These are phyloP conservation scores for Sclerotinia glacialis DNA, from an alignment of 2,329 filamentous ascomycete species.

Conservation along the genomic window DNA sequence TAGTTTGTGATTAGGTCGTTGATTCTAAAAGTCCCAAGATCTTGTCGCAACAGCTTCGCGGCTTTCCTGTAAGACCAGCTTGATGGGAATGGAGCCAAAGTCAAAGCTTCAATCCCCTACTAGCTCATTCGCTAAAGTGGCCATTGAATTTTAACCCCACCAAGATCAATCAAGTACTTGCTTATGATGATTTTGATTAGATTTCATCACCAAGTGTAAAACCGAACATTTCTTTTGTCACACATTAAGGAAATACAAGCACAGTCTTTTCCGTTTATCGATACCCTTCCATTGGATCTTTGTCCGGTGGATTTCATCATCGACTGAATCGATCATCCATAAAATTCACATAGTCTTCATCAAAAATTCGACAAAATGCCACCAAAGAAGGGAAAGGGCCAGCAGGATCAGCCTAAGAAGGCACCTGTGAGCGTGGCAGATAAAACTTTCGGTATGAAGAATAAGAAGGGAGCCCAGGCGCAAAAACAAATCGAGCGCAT, in stretches of 20 bases:
- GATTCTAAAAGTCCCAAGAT: slow-evolving; percentile 1
- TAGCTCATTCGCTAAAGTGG: slow-evolving; percentile 30
- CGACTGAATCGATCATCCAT: background rate
- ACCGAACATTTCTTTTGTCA: slow-evolving; percentile 5
- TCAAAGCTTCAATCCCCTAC: slow-evolving; percentile 18
- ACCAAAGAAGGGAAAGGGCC: slow-evolving; percentile 60
- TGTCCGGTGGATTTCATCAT: background rate
- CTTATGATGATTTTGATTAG: slow-evolving; percentile 23
- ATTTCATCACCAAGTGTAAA: slow-evolving; percentile 14
- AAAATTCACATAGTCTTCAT: background rate
- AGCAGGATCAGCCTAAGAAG: slow-evolving; percentile 50
- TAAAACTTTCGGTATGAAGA: slow-evolving; percentile 99
- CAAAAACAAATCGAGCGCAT: slow-evolving; percentile 90
- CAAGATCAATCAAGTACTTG: slow-evolving; percentile 27
- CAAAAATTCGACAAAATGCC: slow-evolving; percentile 57
- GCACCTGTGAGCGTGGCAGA: slow-evolving; percentile 68
- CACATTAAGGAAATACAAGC: slow-evolving; percentile 13
- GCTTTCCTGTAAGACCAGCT: slow-evolving; percentile 37
- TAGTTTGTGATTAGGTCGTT: background rate
- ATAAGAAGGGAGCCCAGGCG: slow-evolving; percentile 91
- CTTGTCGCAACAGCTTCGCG: slow-evolving; percentile 20
- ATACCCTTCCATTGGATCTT: background rate
- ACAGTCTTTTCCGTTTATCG: slow-evolving; percentile 37
- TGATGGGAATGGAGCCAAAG: slow-evolving; percentile 32
- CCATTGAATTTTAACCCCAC: slow-evolving; percentile 33